Evolutionary conservation across 2,329 filamentous ascomycete species (phyloP).

Genomic region (Diplodia intermedia): DNA sequence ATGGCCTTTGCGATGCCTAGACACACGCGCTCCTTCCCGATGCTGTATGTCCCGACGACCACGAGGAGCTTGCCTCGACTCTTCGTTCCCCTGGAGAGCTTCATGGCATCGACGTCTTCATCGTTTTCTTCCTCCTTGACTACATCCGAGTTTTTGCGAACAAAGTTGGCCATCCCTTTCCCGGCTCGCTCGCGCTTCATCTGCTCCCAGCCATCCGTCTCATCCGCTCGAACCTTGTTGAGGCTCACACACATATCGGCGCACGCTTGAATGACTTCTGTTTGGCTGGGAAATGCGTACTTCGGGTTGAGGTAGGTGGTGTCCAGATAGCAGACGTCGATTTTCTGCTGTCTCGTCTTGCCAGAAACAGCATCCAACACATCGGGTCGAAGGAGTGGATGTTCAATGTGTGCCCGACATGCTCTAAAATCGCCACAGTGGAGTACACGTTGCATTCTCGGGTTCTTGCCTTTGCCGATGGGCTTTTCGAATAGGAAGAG

Average conservation of each 20-base stretch:
- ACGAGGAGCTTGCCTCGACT: conserved; percentile 77
- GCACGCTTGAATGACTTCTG: conserved; percentile 85
- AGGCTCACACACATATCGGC: conserved; percentile 85
- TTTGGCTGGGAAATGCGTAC: conserved; percentile 90
- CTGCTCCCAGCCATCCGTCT: conserved; percentile 62
- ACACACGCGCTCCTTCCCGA: conserved; percentile 96
- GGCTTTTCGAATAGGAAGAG: conserved; percentile 90
- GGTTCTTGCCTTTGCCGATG: conserved; percentile 65
- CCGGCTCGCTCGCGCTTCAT: conserved; percentile 63
- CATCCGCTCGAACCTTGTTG: conserved; percentile 68
- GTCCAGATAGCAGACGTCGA: conserved; percentile 95
- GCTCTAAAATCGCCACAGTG: conserved; percentile 97
- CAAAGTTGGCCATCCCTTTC: conserved; percentile 68
- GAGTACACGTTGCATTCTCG: conserved; percentile 76
- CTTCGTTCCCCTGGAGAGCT: conserved; percentile 43
- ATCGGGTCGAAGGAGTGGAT: conserved; percentile 81
- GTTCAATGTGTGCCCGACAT: conserved; percentile 80
- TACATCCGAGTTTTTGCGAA: conserved; percentile 55
- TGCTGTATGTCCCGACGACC: conserved; percentile 95
- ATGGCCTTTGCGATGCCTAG: conserved; percentile 88
- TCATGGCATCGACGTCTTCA: conserved; percentile 45
- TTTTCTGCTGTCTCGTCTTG: conserved; percentile 78
- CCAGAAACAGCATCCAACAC: conserved; percentile 73
- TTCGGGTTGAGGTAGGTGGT: conserved; percentile 96
- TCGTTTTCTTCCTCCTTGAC: conserved; percentile 34